Evolutionary conservation across 2,329 filamentous ascomycete species (phyloP), one percentile per base, ranked within the genome.

Genomic region (Aspergillus sp.): DNA sequence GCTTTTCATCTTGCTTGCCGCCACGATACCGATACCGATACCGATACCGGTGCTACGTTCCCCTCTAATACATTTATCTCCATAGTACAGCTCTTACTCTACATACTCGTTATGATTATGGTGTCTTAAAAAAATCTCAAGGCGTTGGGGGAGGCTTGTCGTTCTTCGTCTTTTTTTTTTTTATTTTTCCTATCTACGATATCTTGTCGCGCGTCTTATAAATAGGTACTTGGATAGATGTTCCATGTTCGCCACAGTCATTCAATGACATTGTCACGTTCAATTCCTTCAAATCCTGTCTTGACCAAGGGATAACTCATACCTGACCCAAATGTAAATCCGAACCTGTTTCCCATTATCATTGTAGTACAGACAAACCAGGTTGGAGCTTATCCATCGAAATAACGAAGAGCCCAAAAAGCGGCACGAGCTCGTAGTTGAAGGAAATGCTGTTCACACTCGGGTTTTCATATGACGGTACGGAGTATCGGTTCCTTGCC

Each of bases 81-180:
- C 45, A 26, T 53, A 53, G 42, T 53, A 47, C 42, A 53, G 22
- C 32, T 39, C 49, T 17, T 48, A n/a, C 18, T 13, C 15, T 53
- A 59, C 52, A 58, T 59, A 56, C 49, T 59, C 44, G 58, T 60
- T 53, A 60, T 60, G 58, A 60, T 47, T 44, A 55, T 49, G 58
- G 56, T 55, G 56, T 58, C 58, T 48, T 30, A 30, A 30, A 58
- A 60, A 60, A 60, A 58, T 45, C n/a, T 22, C 30, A 47, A 47
- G 58, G 58, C 58, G 58, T 60, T 60, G 11, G 26, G 48, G 55
- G 24, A 48, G 55, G 58, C 48, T 48, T 47, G 53, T 57, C 57
- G 63, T 64, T 48, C 42, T 51, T 57, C 57, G 62, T 64, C 63
- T 62, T 57, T 56, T 52, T 57, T 63, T 63, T 63, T 66, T 56